Evolutionary conservation across 768 basidiomycete species (phyloP).

Genomic region (Boletus bicolor): DNA sequence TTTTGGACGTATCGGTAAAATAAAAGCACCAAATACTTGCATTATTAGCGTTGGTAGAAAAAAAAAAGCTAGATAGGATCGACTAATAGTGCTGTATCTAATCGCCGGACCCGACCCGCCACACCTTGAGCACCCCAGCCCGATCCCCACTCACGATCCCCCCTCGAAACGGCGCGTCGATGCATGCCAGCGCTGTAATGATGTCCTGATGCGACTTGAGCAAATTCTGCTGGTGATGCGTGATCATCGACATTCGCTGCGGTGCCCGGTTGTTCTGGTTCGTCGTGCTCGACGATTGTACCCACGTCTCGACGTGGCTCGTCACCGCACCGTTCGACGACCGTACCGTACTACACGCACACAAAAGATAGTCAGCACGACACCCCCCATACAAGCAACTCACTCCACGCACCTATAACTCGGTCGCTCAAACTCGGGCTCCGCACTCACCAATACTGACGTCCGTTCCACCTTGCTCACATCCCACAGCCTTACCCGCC

Average conservation of each 20-base stretch:
- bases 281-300: conserved; percentile 37
- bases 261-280: conserved; percentile 64
- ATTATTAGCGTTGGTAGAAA: too few relatives aligned
- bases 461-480: conserved; percentile 69
- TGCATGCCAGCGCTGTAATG: conserved; percentile 77
- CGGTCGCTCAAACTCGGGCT: conserved; percentile 72
- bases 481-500: conserved; percentile 87
- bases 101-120: conserved; percentile 63
- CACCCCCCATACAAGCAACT: neutral
- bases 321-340: conserved; percentile 43
- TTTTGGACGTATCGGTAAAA: conserved; percentile 22
- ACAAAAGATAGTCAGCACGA: conserved; percentile 3
- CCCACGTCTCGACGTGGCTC: conserved; percentile 65
- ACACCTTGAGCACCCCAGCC: conserved; percentile 87
- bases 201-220: conserved; percentile 89
- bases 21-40: neutral
- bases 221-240: conserved; percentile 79
- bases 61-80: neutral
- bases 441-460: conserved; percentile 73
- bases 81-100: conserved; percentile 4
- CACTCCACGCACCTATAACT: conserved; percentile 58
- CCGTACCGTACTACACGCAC: conserved; percentile 28
- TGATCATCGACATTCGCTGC: conserved; percentile 74
- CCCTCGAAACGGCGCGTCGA: conserved; percentile 91
- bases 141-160: conserved; percentile 92